Conservation (phyloP, 805 yeast genomes). For the Ogataea philodendri region DNA sequence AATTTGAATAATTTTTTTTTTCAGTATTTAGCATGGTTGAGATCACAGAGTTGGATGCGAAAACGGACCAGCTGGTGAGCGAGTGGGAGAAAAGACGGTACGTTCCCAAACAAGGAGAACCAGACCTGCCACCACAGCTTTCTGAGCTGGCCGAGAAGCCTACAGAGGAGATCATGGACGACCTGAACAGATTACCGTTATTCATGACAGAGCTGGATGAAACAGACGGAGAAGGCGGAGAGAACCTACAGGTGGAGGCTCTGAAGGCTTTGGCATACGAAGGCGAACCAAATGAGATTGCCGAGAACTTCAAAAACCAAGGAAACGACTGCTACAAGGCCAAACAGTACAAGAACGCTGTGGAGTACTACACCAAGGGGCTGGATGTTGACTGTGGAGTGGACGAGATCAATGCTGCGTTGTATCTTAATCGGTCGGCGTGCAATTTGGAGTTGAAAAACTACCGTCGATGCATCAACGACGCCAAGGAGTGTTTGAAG, state of each 20-base stretch:
- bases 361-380: slow-evolving; percentile 77
- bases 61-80: slow-evolving; percentile 23
- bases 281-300: slow-evolving; percentile 92
- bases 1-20: slow-evolving; percentile 1
- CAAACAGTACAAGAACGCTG: slow-evolving; percentile 72
- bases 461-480: slow-evolving; percentile 82
- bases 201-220: slow-evolving; percentile 89
- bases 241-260: slow-evolving; percentile 77
- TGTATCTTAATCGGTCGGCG: slow-evolving; percentile 84
- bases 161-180: slow-evolving; percentile 72
- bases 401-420: slow-evolving; percentile 52
- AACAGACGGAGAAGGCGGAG: slow-evolving; percentile 74
- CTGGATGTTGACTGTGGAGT: slow-evolving; percentile 66
- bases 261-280: slow-evolving; percentile 88
- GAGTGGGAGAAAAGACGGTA: slow-evolving; percentile 35
- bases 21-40: slow-evolving; percentile 31
- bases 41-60: slow-evolving; percentile 28
- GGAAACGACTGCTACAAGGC: slow-evolving; percentile 84
- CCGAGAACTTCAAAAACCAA: slow-evolving; percentile 83
- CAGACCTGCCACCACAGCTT: slow-evolving; percentile 81
- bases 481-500: slow-evolving; percentile 69
- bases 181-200: slow-evolving; percentile 82
- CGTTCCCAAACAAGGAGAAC: slow-evolving; percentile 50
- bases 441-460: slow-evolving; percentile 84
- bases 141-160: slow-evolving; percentile 59